Evolutionary conservation across 2,329 filamentous ascomycete genomes (phyloP).

Genomic region (Xylaria sp.): DNA sequence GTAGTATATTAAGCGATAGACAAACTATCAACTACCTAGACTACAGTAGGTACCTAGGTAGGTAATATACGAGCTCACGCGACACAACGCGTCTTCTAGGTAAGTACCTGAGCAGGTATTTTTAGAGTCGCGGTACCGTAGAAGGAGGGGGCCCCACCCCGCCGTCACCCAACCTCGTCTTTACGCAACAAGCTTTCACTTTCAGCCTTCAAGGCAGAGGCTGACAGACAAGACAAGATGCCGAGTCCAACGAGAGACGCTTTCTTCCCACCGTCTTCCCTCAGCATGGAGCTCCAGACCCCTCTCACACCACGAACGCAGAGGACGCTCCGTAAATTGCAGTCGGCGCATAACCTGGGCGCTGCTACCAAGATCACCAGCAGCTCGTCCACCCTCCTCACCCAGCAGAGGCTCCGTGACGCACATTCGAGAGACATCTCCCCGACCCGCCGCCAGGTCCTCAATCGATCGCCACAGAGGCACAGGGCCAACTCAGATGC

Average conservation of each 20-base stretch:
- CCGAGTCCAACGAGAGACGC: constrained; percentile 47
- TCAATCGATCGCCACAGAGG: constrained; percentile 62
- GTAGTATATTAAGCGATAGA: background rate
- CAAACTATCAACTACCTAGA: too few relatives aligned
- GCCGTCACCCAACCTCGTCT: constrained; percentile 20
- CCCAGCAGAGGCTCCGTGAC: constrained; percentile 67
- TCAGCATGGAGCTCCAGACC: constrained; percentile 62
- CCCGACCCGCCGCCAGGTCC: constrained; percentile 51
- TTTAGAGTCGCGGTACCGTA: background rate
- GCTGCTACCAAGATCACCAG: constrained; percentile 58
- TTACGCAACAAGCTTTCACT: background rate
- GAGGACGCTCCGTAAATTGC: constrained; percentile 75
- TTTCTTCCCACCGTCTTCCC: constrained; percentile 50
- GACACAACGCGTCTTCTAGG: background rate
- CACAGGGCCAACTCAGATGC: constrained; percentile 78
- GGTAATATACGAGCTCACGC: background rate
- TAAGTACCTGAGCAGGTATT: background rate
- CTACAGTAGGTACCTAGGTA: too few relatives aligned
- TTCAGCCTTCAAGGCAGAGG: background rate
- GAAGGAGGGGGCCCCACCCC: constrained; percentile 19
- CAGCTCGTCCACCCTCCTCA: constrained; percentile 64
- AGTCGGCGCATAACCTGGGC: constrained; percentile 78
- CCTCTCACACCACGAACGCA: constrained; percentile 72
- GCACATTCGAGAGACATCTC: constrained; percentile 49
- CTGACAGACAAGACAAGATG: constrained; percentile 38